Percentiles rank a stretch among this genome's conserved stretches.
Conservation (phyloP, 169 alveolate genomes). For the Plasmodium relictum region DNA sequence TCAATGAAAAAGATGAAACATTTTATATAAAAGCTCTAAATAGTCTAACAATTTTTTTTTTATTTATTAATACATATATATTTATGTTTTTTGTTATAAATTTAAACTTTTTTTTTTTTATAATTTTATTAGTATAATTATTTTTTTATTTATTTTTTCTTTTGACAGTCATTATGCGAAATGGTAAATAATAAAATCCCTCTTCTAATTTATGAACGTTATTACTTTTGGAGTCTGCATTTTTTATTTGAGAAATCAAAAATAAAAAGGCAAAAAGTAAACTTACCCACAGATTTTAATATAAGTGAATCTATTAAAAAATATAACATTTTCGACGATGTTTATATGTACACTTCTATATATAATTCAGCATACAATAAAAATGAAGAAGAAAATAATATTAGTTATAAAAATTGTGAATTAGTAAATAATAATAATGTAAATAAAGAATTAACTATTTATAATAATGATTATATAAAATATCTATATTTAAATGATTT, state of each 20-base stretch:
- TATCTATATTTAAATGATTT: constrained; percentile 19
- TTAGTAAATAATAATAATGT: background rate
- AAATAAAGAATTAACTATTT: constrained; percentile 15
- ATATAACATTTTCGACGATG: constrained; percentile 22
- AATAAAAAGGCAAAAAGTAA: constrained; percentile 64
- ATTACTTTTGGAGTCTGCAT: constrained; percentile 67
- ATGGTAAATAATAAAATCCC: constrained; percentile 22
- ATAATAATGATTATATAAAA: constrained; percentile 21
- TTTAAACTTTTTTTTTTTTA: background rate
- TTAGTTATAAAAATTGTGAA: background rate
- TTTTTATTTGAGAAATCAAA: constrained; percentile 67
- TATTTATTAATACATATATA: background rate
- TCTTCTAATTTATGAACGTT: constrained; percentile 62
- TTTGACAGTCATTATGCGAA: constrained; percentile 46
- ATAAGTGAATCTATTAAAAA: constrained; percentile 6
- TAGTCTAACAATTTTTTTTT: background rate
- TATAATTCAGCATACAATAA: constrained; percentile 36
- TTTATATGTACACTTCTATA: constrained; percentile 60
- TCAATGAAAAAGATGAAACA: too few species aligned
- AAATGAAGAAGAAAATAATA: constrained; percentile 7
- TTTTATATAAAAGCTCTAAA: too few species aligned
- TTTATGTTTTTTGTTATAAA: too few species aligned
- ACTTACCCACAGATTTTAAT: constrained; percentile 4
- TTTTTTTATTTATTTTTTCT: background rate
- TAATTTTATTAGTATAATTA: background rate